A percentile compares a stretch with the other conserved stretches of the same genome.
These are phyloP conservation scores for Mycocentrospora acerina DNA, from an alignment of 2,329 filamentous ascomycete species.

Conservation along the genomic window DNA sequence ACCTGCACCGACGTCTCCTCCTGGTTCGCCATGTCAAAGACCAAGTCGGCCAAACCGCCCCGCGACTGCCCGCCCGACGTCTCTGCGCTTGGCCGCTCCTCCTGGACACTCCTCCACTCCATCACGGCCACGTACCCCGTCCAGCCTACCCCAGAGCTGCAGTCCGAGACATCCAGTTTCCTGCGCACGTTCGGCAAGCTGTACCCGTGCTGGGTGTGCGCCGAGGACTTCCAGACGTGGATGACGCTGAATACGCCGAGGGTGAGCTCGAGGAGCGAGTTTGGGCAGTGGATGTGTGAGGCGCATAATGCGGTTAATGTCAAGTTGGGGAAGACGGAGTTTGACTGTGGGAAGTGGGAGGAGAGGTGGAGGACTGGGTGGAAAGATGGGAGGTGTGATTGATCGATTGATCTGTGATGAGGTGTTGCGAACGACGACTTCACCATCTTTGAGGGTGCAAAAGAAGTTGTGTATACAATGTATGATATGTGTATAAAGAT, in stretches of 20 bases:
- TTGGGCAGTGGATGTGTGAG: conserved; percentile 80
- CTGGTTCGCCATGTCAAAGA: conserved; percentile 60
- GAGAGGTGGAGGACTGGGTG: conserved; percentile 93
- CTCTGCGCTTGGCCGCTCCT: conserved; percentile 78
- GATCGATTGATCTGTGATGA: conserved; percentile 51
- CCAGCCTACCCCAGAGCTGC: conserved; percentile 65
- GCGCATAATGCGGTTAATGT: conserved; percentile 85
- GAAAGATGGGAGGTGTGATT: conserved; percentile 69
- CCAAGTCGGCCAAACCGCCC: conserved; percentile 43
- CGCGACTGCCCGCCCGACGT: conserved; percentile 87
- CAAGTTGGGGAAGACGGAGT: conserved; percentile 86
- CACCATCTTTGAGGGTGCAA: no score
- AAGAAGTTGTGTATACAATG: no score
- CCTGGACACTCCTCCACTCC: conserved; percentile 92
- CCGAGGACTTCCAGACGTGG: conserved; percentile 85
- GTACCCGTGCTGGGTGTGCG: conserved; percentile 96
- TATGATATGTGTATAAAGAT: no score
- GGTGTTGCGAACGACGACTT: no score
- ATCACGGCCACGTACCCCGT: conserved; percentile 86
- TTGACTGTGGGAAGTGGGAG: conserved; percentile 89
- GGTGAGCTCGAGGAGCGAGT: conserved; percentile 63
- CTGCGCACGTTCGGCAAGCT: conserved; percentile 78
- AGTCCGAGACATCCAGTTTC: conserved; percentile 76
- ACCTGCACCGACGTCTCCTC: conserved; percentile 64
- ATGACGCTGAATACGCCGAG: conserved; percentile 70